Base-by-base conservation (phyloP, 345 rosid genomes). In the Noccaea bulbosa region DNA sequence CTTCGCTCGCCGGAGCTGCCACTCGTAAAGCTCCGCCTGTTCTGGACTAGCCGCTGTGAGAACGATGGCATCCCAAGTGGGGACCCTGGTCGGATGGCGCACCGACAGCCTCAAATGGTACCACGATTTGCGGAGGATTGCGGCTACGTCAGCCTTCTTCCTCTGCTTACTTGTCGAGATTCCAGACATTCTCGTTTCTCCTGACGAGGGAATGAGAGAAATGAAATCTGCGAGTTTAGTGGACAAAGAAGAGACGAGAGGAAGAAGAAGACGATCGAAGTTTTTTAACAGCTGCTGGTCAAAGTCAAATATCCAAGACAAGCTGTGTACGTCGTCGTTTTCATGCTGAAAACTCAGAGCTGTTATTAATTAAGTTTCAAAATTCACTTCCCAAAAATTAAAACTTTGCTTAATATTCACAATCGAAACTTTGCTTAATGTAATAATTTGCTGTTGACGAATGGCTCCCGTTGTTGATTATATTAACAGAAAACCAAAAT, bases 41-140 rank as follows among this genome's bases (percentile, higher is more conserved):
- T 94, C 93, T 30, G 97, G 99, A 76, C 99, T 94, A 66, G 99
- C 97, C 1, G 99, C 96, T 0, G 97, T 89, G 74, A 94, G 93
- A n/a, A 89, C 82, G 38, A 94, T 83, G 39, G 93, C 97, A 64
- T 94, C 97, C 99, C 99, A 94, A 3, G 99, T 91, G 2, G 93
- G 90, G 67, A 91, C 99, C 65, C 99, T 67, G 3, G 93, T 57
- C 0, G 98, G 91, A 74, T 91, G 95, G 41, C 98, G 86, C 43
- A 91, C 98, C 4, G 98, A 94, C 56, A 94, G 67, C 35, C 98
- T 59, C 17, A 94, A 81, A 81, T 87, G 98, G 86, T 86, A 94
- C 99, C 99, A 94, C 24, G 97, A 86, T 67, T 89, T 94, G 22
- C 96, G 84, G 34, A 91, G 83, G 65, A 87, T 55, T 14, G 88